Evolutionary conservation across 139 green algal species (phyloP), one percentile per base, ranked within the genome.

Genomic region (Prasinococcaceae sp.): DNA sequence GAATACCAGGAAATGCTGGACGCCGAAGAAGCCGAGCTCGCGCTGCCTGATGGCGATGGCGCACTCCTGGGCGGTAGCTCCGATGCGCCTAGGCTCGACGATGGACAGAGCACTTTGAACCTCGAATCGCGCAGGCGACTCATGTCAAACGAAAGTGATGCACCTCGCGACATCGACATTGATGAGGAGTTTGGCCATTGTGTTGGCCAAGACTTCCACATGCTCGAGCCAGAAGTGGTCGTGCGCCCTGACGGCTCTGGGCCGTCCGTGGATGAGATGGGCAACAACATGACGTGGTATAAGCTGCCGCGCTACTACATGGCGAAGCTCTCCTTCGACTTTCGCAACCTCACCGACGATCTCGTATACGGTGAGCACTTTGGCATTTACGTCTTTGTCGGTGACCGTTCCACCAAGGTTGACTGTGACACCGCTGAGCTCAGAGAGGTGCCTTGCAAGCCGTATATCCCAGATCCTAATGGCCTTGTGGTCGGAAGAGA

Each of bases 261-360:
- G 30, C 49, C 33, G 12, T 41, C 12, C 33, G 14, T 20, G 12
- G 33, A 41, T 14, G 14, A 12, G 33, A 12, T 41, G 12, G 33
- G 33, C 12, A 44, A 16, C 23, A 20, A 19, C 4, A 47, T 59
- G 36, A 40, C 26, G 12, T 50, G 38, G 51, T 59, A 42, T 27
- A 59, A 39, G 36, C 23, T 59, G 4, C 9, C 9, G 3, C 16
- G 38, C 16, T 20, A 33, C 22, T n/a, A 59, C 12, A 49, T 47
- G 4, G 51, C 37, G 6, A 49, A 49, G 33, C 22, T 59, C 23
- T 50, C 19, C 6, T 50, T 59, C 10, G 51, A 59, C 29, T 59
- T 47, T 24, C 51, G 51, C 26, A 29, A 30, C 22, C 48, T 59
- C 36, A 27, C 39, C 32, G 22, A 36, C n/a, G 16, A 37, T 10